Evolutionary conservation across 768 basidiomycete genomes (phyloP).

Genomic region (Pleurotus ostreatus): DNA sequence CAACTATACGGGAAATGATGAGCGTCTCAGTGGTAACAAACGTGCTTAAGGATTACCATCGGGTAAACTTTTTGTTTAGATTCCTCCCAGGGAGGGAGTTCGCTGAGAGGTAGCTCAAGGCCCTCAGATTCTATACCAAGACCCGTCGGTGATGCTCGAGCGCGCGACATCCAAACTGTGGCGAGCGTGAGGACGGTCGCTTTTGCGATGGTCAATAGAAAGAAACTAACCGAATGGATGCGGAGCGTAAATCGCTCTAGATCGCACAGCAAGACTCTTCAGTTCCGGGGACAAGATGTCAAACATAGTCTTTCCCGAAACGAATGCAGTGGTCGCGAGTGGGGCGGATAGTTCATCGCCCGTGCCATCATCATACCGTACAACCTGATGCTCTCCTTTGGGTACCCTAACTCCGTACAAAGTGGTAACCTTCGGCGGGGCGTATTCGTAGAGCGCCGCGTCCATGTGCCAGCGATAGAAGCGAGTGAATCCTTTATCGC

Average conservation of each 20-base stretch:
- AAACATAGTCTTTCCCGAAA: constrained; percentile 81
- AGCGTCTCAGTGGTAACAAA: constrained; percentile 19
- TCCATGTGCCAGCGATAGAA: constrained; percentile 95
- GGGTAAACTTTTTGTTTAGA: constrained; percentile 70
- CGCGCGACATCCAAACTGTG: constrained; percentile 80
- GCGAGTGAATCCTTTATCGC: constrained; percentile 65
- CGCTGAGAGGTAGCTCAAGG: constrained; percentile 56
- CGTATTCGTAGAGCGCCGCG: constrained; percentile 74
- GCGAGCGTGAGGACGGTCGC: background rate
- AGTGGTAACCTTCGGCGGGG: constrained; percentile 81
- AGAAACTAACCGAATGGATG: constrained; percentile 60
- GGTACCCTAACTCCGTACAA: constrained; percentile 79
- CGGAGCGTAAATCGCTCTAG: constrained; percentile 74
- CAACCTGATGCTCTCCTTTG: constrained; percentile 54
- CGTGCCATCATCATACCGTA: constrained; percentile 83
- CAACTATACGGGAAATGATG: constrained; percentile 34
- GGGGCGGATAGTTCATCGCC: constrained; percentile 81
- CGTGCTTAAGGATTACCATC: constrained; percentile 32
- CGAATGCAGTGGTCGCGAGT: constrained; percentile 83
- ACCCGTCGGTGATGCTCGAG: constrained; percentile 71
- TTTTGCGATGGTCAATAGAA: background rate
- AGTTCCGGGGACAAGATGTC: constrained; percentile 64
- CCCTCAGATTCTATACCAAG: constrained; percentile 81
- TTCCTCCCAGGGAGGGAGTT: constrained; percentile 81
- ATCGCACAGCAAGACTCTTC: constrained; percentile 78